A percentile compares a stretch with the other conserved stretches of the same genome.
These are phyloP conservation scores for Helminthosporium solani DNA, from an alignment of 2,329 filamentous ascomycete species.

Conservation along the genomic window DNA sequence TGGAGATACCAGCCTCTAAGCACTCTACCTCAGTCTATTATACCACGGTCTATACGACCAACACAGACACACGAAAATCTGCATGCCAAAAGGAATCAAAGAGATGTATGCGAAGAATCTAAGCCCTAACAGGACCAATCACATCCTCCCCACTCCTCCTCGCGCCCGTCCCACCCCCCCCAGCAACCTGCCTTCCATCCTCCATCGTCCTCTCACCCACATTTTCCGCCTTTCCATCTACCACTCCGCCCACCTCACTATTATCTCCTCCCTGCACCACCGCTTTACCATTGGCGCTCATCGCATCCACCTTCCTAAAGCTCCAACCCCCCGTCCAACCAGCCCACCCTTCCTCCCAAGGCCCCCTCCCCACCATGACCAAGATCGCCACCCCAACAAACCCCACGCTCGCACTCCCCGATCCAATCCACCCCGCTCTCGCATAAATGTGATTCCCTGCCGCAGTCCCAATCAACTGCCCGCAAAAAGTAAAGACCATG, in stretches of 20 bases:
- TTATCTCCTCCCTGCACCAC: conserved; percentile 12
- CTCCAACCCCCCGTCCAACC: conserved; percentile 62
- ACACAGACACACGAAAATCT: too few relatives aligned
- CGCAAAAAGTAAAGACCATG: conserved; percentile 74
- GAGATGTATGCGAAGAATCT: too few relatives aligned
- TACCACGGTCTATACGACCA: too few relatives aligned
- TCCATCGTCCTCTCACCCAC: conserved; percentile 21
- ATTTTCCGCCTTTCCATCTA: conserved; percentile 34
- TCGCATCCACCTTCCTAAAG: conserved; percentile 46
- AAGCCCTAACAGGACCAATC: conserved; percentile 11
- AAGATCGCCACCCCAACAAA: conserved; percentile 53
- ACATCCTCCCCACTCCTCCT: conserved; percentile 15
- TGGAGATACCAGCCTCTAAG: too few relatives aligned
- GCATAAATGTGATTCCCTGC: conserved; percentile 58
- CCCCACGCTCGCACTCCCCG: conserved; percentile 58
- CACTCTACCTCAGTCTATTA: too few relatives aligned
- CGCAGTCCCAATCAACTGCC: conserved; percentile 68
- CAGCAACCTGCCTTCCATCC: conserved; percentile 3
- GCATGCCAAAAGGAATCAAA: too few relatives aligned
- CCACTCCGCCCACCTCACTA: conserved; percentile 7
- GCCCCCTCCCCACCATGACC: conserved; percentile 52
- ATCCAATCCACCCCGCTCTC: conserved; percentile 56
- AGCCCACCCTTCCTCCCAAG: conserved; percentile 59
- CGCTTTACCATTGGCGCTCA: conserved; percentile 44
- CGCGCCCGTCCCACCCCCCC: conserved; percentile 8